These are phyloP conservation scores for Panicum hallii DNA, from an alignment of 202 grass and related monocot species.

Conservation along the genomic window DNA sequence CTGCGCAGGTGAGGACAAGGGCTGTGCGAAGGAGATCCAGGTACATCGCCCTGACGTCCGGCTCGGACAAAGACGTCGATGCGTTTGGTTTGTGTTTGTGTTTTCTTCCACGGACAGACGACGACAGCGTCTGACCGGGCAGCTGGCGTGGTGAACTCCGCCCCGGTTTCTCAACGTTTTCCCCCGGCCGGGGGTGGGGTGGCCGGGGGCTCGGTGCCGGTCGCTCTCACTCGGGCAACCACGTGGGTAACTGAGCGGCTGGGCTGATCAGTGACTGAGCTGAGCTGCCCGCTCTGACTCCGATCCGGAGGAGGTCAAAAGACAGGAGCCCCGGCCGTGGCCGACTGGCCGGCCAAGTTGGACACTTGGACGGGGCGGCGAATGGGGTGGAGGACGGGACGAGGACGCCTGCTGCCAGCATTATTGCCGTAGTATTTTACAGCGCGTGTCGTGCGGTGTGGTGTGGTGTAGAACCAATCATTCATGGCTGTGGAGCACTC, in stretches of 20 bases:
- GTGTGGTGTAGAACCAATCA: slow-evolving; percentile 29
- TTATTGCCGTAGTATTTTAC: slow-evolving; percentile 14
- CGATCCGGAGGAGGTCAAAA: background rate
- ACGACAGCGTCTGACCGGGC: slow-evolving; percentile 13
- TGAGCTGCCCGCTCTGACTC: background rate
- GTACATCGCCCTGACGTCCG: background rate
- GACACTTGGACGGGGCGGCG: slow-evolving; percentile 8
- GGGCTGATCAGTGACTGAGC: background rate
- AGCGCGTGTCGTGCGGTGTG: background rate
- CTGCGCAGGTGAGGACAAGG: background rate
- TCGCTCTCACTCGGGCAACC: background rate
- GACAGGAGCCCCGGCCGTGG: background rate
- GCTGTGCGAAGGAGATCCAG: background rate
- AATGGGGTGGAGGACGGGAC: background rate
- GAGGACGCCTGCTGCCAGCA: background rate
- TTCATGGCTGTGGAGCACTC: slow-evolving; percentile 18
- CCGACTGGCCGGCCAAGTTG: slow-evolving; percentile 4
- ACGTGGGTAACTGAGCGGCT: background rate
- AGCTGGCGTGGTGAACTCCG: slow-evolving; percentile 3
- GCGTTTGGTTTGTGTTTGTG: background rate
- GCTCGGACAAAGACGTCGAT: background rate
- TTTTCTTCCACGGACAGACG: slow-evolving; percentile 16
- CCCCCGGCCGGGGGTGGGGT: too few relatives aligned
- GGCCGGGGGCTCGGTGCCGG: background rate
- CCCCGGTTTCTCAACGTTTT: slow-evolving; percentile 20